Conservation (phyloP, 2,329 filamentous ascomycete genomes). For the Neofusicoccum laricinum region DNA sequence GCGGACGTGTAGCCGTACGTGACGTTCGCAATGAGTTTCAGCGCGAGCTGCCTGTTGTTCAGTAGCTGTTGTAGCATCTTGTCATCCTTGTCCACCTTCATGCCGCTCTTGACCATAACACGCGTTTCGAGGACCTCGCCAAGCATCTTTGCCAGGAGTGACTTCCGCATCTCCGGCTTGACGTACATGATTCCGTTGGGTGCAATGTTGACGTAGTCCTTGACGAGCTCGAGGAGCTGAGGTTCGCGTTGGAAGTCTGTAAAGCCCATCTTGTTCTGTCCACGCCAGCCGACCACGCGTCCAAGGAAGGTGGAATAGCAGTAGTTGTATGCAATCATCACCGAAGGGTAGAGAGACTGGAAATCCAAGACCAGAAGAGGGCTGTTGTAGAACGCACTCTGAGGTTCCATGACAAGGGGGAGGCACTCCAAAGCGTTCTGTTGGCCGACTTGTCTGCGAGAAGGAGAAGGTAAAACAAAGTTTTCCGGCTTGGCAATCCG, state of each 20-base stretch:
- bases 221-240: constrained; percentile 70
- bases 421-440: constrained; percentile 95
- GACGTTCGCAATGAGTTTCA: constrained; percentile 97
- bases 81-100: constrained; percentile 91
- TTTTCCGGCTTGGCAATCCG: constrained; percentile 97
- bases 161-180: constrained; percentile 81
- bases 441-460: constrained; percentile 82
- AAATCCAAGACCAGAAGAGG: constrained; percentile 92
- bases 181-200: constrained; percentile 97
- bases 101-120: constrained; percentile 96
- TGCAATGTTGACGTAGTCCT: constrained; percentile 84
- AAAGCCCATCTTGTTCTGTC: constrained; percentile 91
- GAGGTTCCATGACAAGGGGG: constrained; percentile 95
- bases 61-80: constrained; percentile 79
- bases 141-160: constrained; percentile 91
- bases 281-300: constrained; percentile 81
- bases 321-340: constrained; percentile 99
- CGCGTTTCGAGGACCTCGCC: constrained; percentile 92
- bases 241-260: constrained; percentile 77
- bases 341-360: constrained; percentile 90
- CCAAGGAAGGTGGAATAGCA: constrained; percentile 97
- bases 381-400: constrained; percentile 88
- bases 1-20: constrained; percentile 98
- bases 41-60: constrained; percentile 88
- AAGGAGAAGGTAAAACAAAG: constrained; percentile 85